Evolutionary conservation across 2,329 filamentous ascomycete species (phyloP), one percentile per base, ranked within the genome.

Genomic region (Claviceps paspali): DNA sequence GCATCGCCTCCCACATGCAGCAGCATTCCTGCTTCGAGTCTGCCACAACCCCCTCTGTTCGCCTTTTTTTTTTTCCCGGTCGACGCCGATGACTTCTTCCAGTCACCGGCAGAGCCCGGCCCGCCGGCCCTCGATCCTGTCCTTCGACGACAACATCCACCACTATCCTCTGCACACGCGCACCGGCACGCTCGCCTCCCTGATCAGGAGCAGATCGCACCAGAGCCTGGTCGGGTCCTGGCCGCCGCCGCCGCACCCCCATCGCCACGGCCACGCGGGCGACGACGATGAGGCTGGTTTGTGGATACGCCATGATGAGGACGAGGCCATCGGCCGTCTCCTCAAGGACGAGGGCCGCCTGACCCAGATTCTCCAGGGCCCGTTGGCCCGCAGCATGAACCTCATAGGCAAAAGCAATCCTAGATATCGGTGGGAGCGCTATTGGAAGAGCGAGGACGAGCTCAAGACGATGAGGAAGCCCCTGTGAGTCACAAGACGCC

Each of bases 391-490:
- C 43, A 86, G 80, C 52, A 82, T 86, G 71, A 73, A 84, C 38
- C 67, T 96, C 49, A 93, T 95, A 54, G 88, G 88, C 29, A 83
- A 83, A 49, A 84, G 74, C 46, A 95, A 91, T 54, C 82, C 84
- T 14, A 66, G 83, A 42, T 94, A 93, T 59, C 72, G 72, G 44
- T 95, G 86, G 80, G 79, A 86, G 52, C 71, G 70, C 42, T 95
- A 94, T 55, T 93, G 82, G 73, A 92, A 83, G 56, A 73, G 75
- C 0, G 76, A 86, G 22, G 78, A 81, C 21, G 70, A 92, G 52
- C 63, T 95, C 45, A 71, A 71, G 45, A 53, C 59, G 39, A 79
- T 92, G 70, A 73, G 70, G 51, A 81, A 79, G 54, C 68, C 76
- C n/a, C 58, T 92, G 71, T 78, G 46, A 56, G 60, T 26, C n/a